Base-by-base conservation (phyloP, 164 flowering plant species). In the Umbilicus rupestris region DNA sequence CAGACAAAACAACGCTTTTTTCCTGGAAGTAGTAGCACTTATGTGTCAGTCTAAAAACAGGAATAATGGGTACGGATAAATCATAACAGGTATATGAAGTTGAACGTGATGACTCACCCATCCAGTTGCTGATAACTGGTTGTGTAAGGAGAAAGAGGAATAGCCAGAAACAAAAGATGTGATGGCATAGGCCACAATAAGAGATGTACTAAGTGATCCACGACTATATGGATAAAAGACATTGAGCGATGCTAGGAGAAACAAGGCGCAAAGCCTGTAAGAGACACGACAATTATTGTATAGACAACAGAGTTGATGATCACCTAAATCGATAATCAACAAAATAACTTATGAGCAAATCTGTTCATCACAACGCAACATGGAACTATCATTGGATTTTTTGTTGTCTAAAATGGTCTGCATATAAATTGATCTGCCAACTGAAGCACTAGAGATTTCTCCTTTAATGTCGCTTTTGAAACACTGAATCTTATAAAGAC, bases 121-220 rank as follows among this genome's bases (percentile, higher is more conserved):
- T 81, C 80, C 75, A 64, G 75, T 64, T 74, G 77, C 84, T 47
- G 73, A 68, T 76, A 85, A 82, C 67, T 81, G 85, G 70, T 67
- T 68, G 68, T 78, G 78, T 70, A 85, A 85, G 63, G 87, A 81
- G 73, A 85, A 75, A 62, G 98, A 73, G 69, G 77, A 68, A 50
- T 78, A 87, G 14, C 98, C 96, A 70, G 86, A 87, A 78, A 89
- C 74, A 24, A 80, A 68, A 35, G 90, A 86, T 75, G 98, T 83
- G 52, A 85, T 69, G 58, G 83, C 64, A 73, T 85, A 92, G 28
- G 68, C 37, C 26, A 80, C 47, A 69, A 87, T 78, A 63, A 86
- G 44, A 64, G 81, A 78, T 39, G 85, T 77, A 62, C 71, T 79
- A 45, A 89, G 65, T 20, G 80, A 49, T 67, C 98, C 96, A 45